phyloP scores from a whole-genome alignment of 1,284 basidiomycete species.

The Trametes polyzona region DNA sequence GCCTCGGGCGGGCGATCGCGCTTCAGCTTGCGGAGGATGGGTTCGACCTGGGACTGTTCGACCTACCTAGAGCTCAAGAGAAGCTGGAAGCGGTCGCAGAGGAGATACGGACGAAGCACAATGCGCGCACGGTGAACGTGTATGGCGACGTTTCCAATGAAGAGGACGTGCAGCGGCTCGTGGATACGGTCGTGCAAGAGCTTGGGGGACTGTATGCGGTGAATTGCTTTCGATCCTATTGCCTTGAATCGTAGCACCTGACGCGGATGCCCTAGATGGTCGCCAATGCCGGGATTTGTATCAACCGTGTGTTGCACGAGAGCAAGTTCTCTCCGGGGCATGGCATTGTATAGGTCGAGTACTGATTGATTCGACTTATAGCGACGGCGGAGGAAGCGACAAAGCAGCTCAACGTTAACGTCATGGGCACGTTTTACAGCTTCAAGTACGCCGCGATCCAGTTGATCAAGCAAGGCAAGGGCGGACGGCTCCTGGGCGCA shows the following conservation, averaged over 20 bases:
- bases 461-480: constrained; percentile 40
- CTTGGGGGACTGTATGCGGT: constrained; percentile 35
- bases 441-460: constrained; percentile 41
- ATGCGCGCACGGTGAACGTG: constrained; percentile 27
- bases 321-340: not conserved
- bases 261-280: constrained; percentile 16
- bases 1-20: constrained; percentile 34
- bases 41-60: constrained; percentile 33
- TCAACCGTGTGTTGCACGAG: constrained; percentile 23
- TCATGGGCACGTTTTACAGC: constrained; percentile 38
- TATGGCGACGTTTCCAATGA: constrained; percentile 37
- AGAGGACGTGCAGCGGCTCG: constrained; percentile 34
- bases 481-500: constrained; percentile 40
- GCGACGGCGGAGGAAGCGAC: constrained; percentile 33
- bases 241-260: no score
- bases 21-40: constrained; percentile 35
- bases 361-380: not conserved
- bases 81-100: constrained; percentile 26
- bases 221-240: not conserved
- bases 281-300: constrained; percentile 21
- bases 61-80: constrained; percentile 29
- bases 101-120: constrained; percentile 23
- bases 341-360: not conserved
- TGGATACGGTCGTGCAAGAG: constrained; percentile 30
- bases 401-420: constrained; percentile 35